Conservation (phyloP, 1,284 basidiomycete species). For the Leucoagaricus sp. region DNA sequence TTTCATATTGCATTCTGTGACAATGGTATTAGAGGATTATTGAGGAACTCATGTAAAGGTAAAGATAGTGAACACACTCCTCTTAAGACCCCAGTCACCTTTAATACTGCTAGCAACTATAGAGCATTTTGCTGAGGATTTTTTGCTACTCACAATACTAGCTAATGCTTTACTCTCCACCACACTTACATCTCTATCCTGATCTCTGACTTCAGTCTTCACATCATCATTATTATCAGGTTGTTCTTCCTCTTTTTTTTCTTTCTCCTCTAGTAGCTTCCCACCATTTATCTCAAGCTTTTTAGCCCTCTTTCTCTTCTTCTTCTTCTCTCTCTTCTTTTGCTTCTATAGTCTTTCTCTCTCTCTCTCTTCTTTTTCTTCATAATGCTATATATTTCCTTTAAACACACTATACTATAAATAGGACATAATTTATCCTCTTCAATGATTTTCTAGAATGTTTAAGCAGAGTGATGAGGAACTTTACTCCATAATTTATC, state of each 20-base stretch:
- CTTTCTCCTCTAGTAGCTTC: slow-evolving; percentile 13
- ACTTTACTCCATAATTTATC: slow-evolving; percentile 3
- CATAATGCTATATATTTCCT: slow-evolving; percentile 40
- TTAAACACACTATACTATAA: slow-evolving; percentile 40
- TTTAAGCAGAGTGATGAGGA: background rate
- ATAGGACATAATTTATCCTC: slow-evolving; percentile 29
- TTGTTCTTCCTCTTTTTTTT: slow-evolving; percentile 2
- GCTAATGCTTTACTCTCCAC: background rate
- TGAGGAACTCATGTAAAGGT: background rate
- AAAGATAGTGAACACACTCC: background rate
- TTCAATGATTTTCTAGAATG: slow-evolving; percentile 8
- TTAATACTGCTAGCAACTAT: background rate
- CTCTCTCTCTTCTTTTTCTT: slow-evolving; percentile 26
- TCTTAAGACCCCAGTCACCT: slow-evolving; percentile 9
- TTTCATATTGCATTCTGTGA: slow-evolving; percentile 1
- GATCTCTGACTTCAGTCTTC: background rate
- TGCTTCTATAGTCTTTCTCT: too few relatives aligned
- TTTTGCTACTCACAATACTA: background rate
- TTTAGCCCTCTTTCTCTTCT: slow-evolving; percentile 12
- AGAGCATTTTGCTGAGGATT: too few relatives aligned
- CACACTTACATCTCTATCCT: background rate
- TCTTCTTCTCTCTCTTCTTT: slow-evolving; percentile 19
- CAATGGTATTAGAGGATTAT: background rate
- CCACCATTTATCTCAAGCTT: too few relatives aligned
- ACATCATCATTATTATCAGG: background rate